phyloP scores from a whole-genome alignment of 2,329 filamentous ascomycete genomes.

The Alternaria arborescens region DNA sequence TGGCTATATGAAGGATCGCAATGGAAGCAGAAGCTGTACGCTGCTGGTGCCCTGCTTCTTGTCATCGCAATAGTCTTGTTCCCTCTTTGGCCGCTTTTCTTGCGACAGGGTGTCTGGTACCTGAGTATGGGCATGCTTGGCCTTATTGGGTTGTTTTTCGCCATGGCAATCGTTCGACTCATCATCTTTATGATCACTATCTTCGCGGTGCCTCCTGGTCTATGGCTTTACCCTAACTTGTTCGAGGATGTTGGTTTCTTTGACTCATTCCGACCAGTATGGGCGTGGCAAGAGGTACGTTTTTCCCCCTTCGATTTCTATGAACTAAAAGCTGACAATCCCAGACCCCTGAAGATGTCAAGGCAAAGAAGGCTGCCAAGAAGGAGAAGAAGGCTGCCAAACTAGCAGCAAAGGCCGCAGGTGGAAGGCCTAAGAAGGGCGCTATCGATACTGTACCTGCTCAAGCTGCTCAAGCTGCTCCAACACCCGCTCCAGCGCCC shows the following conservation, averaged over 20 bases:
- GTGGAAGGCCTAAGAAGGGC: constrained; percentile 46
- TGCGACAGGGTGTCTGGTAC: constrained; percentile 96
- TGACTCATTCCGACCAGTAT: constrained; percentile 93
- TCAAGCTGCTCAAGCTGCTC: constrained; percentile 21
- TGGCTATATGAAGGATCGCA: constrained; percentile 97
- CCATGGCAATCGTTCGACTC: constrained; percentile 95
- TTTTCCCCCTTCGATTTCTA: neutral
- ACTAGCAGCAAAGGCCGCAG: constrained; percentile 39
- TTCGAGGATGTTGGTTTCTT: constrained; percentile 99
- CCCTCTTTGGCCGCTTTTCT: constrained; percentile 90
- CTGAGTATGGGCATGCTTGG: constrained; percentile 92
- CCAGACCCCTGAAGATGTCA: constrained; percentile 53
- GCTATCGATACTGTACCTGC: constrained; percentile 38
- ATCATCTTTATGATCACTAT: constrained; percentile 95
- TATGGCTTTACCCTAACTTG: constrained; percentile 98
- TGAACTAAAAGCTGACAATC: neutral
- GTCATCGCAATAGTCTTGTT: constrained; percentile 94
- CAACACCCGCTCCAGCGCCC: neutral
- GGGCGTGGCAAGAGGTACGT: constrained; percentile 95
- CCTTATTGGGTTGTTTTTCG: constrained; percentile 90
- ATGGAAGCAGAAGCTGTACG: constrained; percentile 92
- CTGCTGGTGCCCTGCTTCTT: constrained; percentile 78
- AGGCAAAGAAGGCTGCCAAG: constrained; percentile 56
- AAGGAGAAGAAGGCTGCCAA: constrained; percentile 49
- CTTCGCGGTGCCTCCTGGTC: constrained; percentile 80